A percentile compares a stretch with the other conserved stretches of the same genome.
Conservation (phyloP, 176 grass and related monocot genomes). For the Echinochloa phyllopogon region DNA sequence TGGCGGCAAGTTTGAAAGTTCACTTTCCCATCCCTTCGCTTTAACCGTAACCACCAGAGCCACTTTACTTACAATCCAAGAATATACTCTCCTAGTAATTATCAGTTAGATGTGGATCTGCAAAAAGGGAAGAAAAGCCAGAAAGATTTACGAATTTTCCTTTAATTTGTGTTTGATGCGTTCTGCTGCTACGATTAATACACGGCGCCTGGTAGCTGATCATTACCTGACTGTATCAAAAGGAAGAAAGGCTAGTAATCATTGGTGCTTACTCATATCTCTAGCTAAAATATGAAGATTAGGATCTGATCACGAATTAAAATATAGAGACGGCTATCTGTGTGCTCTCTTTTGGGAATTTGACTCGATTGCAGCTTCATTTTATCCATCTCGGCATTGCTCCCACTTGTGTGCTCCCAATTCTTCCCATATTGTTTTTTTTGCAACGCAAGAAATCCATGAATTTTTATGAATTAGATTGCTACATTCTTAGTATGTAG, state of each 20-base stretch:
- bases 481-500: not conserved
- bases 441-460: not conserved
- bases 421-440: not conserved
- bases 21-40: not conserved
- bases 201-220: not conserved
- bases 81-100: slow-evolving; percentile 19
- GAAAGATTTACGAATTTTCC: not conserved
- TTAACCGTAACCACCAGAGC: slow-evolving; percentile 1
- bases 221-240: slow-evolving; percentile 1
- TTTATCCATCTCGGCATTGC: not conserved
- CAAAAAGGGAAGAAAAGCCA: not conserved
- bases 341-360: not conserved
- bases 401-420: not conserved
- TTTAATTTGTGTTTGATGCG: not conserved
- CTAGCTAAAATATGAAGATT: not conserved
- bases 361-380: not conserved
- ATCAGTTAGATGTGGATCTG: slow-evolving; percentile 24
- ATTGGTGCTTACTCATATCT: slow-evolving; percentile 13
- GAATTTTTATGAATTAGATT: not conserved
- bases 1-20: slow-evolving; percentile 45
- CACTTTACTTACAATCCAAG: slow-evolving; percentile 51
- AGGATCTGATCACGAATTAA: not conserved
- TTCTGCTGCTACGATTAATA: not conserved
- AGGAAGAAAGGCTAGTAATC: slow-evolving; percentile 3
- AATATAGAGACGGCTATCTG: not conserved